These are phyloP conservation scores for Fusarium acutatum DNA, from an alignment of 2,329 filamentous ascomycete genomes.

Conservation along the genomic window DNA sequence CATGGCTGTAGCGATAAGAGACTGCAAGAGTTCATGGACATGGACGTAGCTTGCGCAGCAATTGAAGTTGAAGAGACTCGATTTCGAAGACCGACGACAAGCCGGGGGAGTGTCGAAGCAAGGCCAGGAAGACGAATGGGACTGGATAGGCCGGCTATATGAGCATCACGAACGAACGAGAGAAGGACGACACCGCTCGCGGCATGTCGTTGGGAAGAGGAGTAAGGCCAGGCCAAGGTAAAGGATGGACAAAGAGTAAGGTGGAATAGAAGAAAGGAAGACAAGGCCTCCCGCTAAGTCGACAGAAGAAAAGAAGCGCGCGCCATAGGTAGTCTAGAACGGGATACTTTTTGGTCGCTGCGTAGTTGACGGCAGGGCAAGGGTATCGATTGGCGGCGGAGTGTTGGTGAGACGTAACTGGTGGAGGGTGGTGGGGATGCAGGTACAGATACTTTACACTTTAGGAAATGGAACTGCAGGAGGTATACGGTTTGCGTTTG, in stretches of 20 bases:
- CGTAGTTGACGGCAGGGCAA: constrained; percentile 23
- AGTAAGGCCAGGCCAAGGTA: background rate
- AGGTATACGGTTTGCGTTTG: background rate
- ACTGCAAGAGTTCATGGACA: constrained; percentile 3
- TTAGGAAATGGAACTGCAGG: background rate
- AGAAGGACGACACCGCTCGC: constrained; percentile 39
- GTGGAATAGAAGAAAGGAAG: background rate
- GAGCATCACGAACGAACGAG: constrained; percentile 40
- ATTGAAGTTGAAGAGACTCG: background rate
- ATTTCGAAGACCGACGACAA: constrained; percentile 4
- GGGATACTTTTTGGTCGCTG: constrained; percentile 6
- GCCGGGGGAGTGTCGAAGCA: constrained; percentile 1
- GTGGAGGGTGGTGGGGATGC: constrained; percentile 11
- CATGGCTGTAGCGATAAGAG: constrained; percentile 45
- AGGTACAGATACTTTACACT: constrained; percentile 7
- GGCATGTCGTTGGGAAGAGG: constrained; percentile 30
- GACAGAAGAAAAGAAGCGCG: constrained; percentile 8
- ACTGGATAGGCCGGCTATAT: constrained; percentile 43
- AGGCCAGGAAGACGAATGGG: background rate
- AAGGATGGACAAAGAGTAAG: background rate
- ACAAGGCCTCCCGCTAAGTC: constrained; percentile 6
- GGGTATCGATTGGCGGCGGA: constrained; percentile 32
- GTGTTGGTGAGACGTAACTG: constrained; percentile 12
- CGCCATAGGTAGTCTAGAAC: background rate
- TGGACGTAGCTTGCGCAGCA: background rate